These are phyloP conservation scores for Arabidopsis lyrata DNA, from an alignment of 441 rosid genomes.

Conservation along the genomic window DNA sequence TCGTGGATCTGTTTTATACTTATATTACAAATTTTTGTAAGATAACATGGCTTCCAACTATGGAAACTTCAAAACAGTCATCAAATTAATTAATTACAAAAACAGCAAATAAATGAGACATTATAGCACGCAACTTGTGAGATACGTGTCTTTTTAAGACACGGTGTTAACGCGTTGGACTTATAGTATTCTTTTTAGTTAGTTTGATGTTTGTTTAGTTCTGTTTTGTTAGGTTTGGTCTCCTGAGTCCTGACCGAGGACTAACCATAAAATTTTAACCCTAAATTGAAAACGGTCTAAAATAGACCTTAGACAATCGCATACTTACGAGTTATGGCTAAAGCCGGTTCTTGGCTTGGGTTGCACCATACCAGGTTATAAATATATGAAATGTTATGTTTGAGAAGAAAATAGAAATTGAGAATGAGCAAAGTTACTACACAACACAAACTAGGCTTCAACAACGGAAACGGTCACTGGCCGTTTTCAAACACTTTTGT, in stretches of 20 bases:
- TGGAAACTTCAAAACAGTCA: neutral
- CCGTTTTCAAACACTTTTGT: no score
- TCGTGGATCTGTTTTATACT: neutral
- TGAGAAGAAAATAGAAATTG: no score
- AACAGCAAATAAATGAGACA: neutral
- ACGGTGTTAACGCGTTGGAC: constrained; percentile 6
- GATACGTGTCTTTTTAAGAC: neutral
- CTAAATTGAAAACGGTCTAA: no score
- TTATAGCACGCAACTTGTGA: constrained; percentile 3
- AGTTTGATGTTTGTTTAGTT: neutral
- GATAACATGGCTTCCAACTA: neutral
- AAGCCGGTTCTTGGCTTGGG: no score
- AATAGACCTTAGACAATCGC: no score
- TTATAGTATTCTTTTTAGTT: neutral
- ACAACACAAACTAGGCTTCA: no score
- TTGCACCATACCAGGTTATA: no score
- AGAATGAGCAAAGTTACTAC: no score
- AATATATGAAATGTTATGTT: no score
- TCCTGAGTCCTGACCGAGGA: neutral
- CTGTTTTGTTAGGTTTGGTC: neutral
- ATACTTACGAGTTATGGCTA: no score
- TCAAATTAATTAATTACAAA: neutral
- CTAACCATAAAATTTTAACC: neutral
- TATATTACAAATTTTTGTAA: neutral
- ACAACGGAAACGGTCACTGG: no score